phyloP scores from a whole-genome alignment of 2,329 filamentous ascomycete genomes.

The Nothophaeocryptopus gaeumannii region DNA sequence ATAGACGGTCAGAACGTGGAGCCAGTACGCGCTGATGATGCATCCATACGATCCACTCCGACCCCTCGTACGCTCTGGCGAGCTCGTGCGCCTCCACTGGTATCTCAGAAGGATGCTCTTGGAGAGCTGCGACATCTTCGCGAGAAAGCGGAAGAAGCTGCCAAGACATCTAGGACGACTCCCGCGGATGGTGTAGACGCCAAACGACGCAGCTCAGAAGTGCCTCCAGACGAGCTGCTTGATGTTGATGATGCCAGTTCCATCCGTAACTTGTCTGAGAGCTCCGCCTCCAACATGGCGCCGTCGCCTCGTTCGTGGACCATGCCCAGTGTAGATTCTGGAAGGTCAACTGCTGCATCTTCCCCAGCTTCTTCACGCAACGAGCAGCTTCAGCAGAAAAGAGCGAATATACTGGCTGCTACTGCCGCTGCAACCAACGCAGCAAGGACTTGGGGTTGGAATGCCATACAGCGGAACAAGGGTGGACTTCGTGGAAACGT shows the following conservation, averaged over 20 bases:
- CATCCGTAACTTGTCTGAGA: constrained; percentile 5
- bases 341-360: constrained; percentile 10
- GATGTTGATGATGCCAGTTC: background rate
- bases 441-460: constrained; percentile 33
- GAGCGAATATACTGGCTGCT: constrained; percentile 31
- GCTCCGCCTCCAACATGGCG: constrained; percentile 8
- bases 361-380: constrained; percentile 7
- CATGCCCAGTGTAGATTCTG: constrained; percentile 17
- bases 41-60: constrained; percentile 15
- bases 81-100: background rate
- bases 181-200: no score
- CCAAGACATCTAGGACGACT: background rate
- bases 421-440: constrained; percentile 35
- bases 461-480: constrained; percentile 27
- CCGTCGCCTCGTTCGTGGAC: constrained; percentile 15
- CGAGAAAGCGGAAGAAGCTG: constrained; percentile 17
- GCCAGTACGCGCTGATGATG: constrained; percentile 26
- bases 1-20: constrained; percentile 30
- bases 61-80: constrained; percentile 21
- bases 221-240: background rate
- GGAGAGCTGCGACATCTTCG: constrained; percentile 31
- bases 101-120: constrained; percentile 28
- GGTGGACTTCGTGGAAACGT: constrained; percentile 20
- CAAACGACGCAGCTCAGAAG: no score
- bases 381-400: constrained; percentile 16